Percentiles rank a stretch among this genome's conserved stretches.
phyloP scores from a whole-genome alignment of 2,329 filamentous ascomycete genomes.

The Venturia oleaginea region DNA sequence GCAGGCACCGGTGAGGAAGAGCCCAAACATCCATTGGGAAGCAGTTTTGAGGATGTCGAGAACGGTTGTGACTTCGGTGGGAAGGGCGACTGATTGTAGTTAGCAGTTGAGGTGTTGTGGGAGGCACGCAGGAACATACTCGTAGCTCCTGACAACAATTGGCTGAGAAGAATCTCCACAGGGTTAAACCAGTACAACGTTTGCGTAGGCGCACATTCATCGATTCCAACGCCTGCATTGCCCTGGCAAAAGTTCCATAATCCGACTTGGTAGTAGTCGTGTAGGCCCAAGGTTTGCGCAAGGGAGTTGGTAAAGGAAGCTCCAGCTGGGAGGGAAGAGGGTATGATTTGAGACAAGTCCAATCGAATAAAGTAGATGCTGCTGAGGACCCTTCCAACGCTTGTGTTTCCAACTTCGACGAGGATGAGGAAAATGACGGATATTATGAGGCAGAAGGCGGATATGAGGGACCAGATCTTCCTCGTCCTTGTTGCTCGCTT shows the following conservation, averaged over 20 bases:
- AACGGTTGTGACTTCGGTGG: conserved; percentile 58
- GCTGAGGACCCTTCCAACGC: conserved; percentile 43
- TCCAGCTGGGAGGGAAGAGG: conserved; percentile 60
- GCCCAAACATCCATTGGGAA: conserved; percentile 80
- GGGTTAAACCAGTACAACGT: conserved; percentile 87
- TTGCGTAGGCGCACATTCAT: conserved; percentile 61
- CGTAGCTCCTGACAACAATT: conserved; percentile 72
- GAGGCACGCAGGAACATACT: conserved; percentile 38
- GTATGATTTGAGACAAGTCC: conserved; percentile 73
- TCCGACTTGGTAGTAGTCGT: conserved; percentile 91
- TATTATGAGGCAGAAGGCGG: conserved; percentile 58
- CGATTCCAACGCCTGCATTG: conserved; percentile 65
- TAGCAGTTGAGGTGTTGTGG: neutral
- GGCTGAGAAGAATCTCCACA: conserved; percentile 66
- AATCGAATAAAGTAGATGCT: conserved; percentile 78
- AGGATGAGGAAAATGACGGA: conserved; percentile 72
- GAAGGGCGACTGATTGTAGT: conserved; percentile 55
- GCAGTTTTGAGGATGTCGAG: conserved; percentile 65
- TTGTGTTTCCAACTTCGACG: conserved; percentile 69
- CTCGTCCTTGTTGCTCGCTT: conserved; percentile 26
- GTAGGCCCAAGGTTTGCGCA: conserved; percentile 73
- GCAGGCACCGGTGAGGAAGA: conserved; percentile 65
- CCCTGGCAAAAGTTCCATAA: conserved; percentile 91
- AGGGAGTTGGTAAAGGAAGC: conserved; percentile 70
- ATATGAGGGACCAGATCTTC: conserved; percentile 10